Conservation (phyloP, 257 asterid genomes). For the Nemophila menziesii region DNA sequence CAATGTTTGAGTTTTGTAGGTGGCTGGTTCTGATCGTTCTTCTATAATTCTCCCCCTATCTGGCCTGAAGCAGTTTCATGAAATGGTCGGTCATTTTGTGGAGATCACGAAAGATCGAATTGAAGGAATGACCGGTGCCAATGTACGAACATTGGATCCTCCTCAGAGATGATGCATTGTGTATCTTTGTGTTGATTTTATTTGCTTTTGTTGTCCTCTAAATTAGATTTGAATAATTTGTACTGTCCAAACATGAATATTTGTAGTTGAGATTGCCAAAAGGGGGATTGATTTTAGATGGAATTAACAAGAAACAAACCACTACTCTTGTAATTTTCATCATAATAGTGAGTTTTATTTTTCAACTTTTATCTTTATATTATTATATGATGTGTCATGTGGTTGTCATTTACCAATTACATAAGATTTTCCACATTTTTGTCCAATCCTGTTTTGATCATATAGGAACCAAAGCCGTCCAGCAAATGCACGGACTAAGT, state of each 20-base stretch:
- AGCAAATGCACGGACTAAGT: no score
- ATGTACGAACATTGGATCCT: constrained; percentile 80
- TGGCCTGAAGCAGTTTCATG: constrained; percentile 83
- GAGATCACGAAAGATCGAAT: constrained; percentile 79
- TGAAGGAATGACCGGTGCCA: constrained; percentile 74
- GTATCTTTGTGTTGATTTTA: background rate
- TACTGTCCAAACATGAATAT: background rate
- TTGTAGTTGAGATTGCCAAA: background rate
- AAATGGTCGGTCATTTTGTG: constrained; percentile 94
- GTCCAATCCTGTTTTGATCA: no score
- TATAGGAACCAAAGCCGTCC: no score
- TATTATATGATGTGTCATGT: background rate
- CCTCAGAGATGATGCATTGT: constrained; percentile 48
- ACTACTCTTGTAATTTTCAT: background rate
- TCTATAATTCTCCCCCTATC: constrained; percentile 93
- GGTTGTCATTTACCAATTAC: no score
- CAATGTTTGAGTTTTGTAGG: constrained; percentile 31
- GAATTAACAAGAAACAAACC: background rate
- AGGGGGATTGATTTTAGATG: background rate
- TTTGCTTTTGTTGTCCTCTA: background rate
- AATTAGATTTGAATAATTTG: background rate
- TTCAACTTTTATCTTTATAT: background rate
- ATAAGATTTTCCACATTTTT: no score
- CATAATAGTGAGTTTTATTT: background rate
- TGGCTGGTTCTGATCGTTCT: constrained; percentile 89